Evolutionary conservation across 1,139 yeast species (phyloP).

Genomic region (Wickerhamiella infanticola): DNA sequence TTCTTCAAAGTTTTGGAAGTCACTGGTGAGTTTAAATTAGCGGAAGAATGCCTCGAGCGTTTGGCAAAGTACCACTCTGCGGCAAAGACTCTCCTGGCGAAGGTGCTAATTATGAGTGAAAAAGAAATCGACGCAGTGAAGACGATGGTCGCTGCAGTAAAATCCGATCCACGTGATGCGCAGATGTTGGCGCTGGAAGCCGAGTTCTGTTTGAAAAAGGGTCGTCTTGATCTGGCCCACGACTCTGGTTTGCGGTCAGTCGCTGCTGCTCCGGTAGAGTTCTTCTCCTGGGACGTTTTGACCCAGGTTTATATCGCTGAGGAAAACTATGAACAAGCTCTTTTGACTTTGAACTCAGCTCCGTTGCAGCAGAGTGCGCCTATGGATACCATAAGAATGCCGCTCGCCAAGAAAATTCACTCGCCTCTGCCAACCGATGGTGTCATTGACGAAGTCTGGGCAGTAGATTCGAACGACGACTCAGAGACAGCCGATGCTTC

Average conservation of each 20-base stretch:
- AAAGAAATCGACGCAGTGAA: constrained; percentile 69
- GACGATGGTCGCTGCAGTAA: constrained; percentile 45
- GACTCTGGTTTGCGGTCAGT: constrained; percentile 62
- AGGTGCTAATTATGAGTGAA: constrained; percentile 44
- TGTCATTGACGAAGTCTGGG: constrained; percentile 37
- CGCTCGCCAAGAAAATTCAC: constrained; percentile 53
- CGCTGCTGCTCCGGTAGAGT: constrained; percentile 71
- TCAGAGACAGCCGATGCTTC: constrained; percentile 46
- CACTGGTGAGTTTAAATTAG: constrained; percentile 47
- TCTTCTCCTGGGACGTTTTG: constrained; percentile 64
- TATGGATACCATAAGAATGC: constrained; percentile 35
- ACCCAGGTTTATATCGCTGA: constrained; percentile 57
- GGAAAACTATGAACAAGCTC: constrained; percentile 60
- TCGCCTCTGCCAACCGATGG: constrained; percentile 76
- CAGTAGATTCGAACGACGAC: constrained; percentile 34
- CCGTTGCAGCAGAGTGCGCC: constrained; percentile 75
- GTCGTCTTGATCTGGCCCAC: constrained; percentile 55
- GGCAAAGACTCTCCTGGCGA: constrained; percentile 45
- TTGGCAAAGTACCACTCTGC: constrained; percentile 32
- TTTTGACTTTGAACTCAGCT: constrained; percentile 73
- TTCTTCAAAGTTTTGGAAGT: constrained; percentile 47
- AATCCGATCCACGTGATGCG: constrained; percentile 46
- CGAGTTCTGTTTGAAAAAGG: constrained; percentile 50
- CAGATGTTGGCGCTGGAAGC: constrained; percentile 46
- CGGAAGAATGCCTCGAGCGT: constrained; percentile 37